These are phyloP conservation scores for Moesziomyces globuligerus DNA, from an alignment of 1,284 basidiomycete genomes.

Conservation along the genomic window DNA sequence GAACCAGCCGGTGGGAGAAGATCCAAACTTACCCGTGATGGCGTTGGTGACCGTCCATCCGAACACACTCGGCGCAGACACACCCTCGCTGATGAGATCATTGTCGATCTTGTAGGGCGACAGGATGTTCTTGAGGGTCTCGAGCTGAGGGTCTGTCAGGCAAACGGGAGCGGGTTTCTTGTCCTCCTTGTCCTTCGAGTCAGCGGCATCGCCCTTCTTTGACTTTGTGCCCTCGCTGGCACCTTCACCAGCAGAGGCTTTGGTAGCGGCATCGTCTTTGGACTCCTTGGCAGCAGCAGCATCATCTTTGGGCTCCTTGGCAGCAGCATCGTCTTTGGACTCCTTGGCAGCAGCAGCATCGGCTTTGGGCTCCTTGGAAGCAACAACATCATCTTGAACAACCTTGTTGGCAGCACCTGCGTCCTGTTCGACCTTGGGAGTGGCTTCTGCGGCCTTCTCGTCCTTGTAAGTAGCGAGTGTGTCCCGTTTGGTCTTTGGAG, in stretches of 20 bases:
- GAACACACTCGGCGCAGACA: conserved; percentile 36
- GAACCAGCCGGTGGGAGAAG: conserved; percentile 33
- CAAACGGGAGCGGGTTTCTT: conserved; percentile 17
- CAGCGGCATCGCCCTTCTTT: not conserved
- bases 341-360: not conserved
- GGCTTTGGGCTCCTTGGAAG: not conserved
- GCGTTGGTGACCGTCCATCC: conserved; percentile 27
- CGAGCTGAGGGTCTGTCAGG: conserved; percentile 33
- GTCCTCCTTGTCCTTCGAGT: conserved; percentile 1
- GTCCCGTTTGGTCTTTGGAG: too few relatives aligned
- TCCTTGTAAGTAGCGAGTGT: too few relatives aligned
- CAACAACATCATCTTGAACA: too few relatives aligned
- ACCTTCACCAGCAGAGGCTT: not conserved
- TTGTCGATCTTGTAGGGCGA: conserved; percentile 17
- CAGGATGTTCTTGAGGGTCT: conserved; percentile 39
- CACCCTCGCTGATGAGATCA: conserved; percentile 32
- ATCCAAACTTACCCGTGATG: conserved; percentile 18
- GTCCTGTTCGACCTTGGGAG: too few relatives aligned
- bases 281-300: not conserved
- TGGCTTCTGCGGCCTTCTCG: too few relatives aligned
- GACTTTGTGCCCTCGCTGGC: too few relatives aligned
- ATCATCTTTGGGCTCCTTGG: not conserved
- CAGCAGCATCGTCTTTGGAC: not conserved
- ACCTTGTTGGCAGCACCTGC: too few relatives aligned
- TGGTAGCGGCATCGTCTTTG: not conserved